phyloP scores from a whole-genome alignment of 345 rosid species.

The Euphorbia tirucalli region DNA sequence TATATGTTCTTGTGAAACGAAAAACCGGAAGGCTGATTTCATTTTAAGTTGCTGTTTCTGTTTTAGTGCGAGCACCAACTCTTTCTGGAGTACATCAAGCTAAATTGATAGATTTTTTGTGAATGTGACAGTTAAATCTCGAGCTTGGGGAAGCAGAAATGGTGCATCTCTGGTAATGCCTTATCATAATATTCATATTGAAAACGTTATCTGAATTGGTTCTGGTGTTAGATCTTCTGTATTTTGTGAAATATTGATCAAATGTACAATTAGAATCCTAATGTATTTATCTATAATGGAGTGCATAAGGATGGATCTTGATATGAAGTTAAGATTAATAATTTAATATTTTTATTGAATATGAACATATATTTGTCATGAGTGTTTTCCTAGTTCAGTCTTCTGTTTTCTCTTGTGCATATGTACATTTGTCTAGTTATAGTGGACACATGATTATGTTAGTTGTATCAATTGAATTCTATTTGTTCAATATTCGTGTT shows the following conservation, averaged over 20 bases:
- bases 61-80: too few relatives aligned
- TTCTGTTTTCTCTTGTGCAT: neutral
- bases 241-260: neutral
- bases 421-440: too few relatives aligned
- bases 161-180: slow-evolving; percentile 69
- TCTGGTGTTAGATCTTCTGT: neutral
- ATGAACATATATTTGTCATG: neutral
- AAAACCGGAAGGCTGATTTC: neutral
- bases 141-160: slow-evolving; percentile 73
- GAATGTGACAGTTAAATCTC: slow-evolving; percentile 70
- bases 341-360: neutral
- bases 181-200: slow-evolving; percentile 3
- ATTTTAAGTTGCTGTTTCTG: neutral
- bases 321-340: neutral
- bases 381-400: neutral
- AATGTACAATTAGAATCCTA: neutral
- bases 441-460: too few relatives aligned
- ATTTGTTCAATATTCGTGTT: too few relatives aligned
- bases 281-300: neutral
- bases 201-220: slow-evolving; percentile 8
- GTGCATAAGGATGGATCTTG: neutral
- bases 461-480: too few relatives aligned
- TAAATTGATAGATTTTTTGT: slow-evolving; percentile 20
- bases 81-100: too few relatives aligned
- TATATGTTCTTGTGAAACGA: neutral